Evolutionary conservation across 768 basidiomycete genomes (phyloP), one percentile per base, ranked within the genome.

Genomic region (Tylopilus intermedius): DNA sequence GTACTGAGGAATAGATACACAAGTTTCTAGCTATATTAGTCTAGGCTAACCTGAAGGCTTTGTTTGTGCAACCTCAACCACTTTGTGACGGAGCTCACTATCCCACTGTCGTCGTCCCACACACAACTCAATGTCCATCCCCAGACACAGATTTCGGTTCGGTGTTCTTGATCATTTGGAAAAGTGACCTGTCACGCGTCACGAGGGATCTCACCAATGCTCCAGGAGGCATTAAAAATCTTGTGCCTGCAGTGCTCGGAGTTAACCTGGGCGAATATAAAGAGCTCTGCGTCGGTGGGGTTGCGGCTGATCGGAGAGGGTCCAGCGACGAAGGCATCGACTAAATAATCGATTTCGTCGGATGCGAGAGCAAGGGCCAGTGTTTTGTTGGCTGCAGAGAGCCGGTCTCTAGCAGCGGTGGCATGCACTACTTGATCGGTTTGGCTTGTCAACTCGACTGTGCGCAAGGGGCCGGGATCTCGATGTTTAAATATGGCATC

Each of bases 201-300:
- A 61, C 82, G 75, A 10, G 75, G 62, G 38, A 75, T 62, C 2
- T 78, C 86, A 62, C 97, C 88, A 58, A 99, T 81, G 10, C 83
- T 90, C 96, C 96, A 99, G 14, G 88, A 79, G 0, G 96, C 94
- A 66, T 99, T 99, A 78, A 98, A 99, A 60, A 97, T 98, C 73
- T 99, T 99, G 78, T 99, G 96, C 32, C 96, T 80, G 69, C 96
- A 99, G 66, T 98, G 96, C 69, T 99, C 96, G 18, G 94, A 97
- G 73, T 99, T 99, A 68, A 99, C 95, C 66, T 99, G 96, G 3
- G 96, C 95, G 70, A 98, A 99, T 95, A 98, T 99, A 80, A 99
- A 99, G 8, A 99, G 77, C 67, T 99, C 96, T 3, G 95, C 94
- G 66, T 98, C 96, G 37, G 90, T 96, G 8, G 95, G 96, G 65